These are phyloP conservation scores for Neofusicoccum sp. DNA, from an alignment of 2,329 filamentous ascomycete genomes.

Conservation along the genomic window DNA sequence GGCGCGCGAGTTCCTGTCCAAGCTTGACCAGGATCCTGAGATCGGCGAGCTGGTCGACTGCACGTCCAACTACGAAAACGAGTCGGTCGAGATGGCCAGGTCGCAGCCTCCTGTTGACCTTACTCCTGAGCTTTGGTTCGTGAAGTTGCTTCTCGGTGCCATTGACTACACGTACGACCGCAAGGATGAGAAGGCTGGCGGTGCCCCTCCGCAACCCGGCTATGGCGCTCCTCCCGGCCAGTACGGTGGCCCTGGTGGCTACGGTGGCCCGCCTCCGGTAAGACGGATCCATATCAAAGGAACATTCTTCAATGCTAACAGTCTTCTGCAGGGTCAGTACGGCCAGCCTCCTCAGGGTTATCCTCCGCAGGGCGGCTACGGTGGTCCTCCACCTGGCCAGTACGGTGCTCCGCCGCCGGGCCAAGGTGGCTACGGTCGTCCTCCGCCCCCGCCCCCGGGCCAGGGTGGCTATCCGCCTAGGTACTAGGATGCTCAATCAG, in stretches of 20 bases:
- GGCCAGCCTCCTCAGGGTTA: conserved; percentile 24
- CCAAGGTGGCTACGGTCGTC: conserved; percentile 30
- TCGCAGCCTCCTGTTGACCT: conserved; percentile 61
- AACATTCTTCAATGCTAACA: conserved; percentile 19
- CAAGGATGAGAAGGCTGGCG: conserved; percentile 60
- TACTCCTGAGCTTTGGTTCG: conserved; percentile 64
- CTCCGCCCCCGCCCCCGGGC: conserved; percentile 26
- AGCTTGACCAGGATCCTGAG: conserved; percentile 62
- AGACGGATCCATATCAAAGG: too few relatives aligned
- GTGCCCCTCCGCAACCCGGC: conserved; percentile 25
- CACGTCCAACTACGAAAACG: conserved; percentile 68
- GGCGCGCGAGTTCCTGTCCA: conserved; percentile 62
- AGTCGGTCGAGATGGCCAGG: conserved; percentile 64
- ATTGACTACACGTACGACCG: conserved; percentile 65
- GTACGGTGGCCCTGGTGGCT: conserved; percentile 28
- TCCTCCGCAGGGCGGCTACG: conserved; percentile 21
- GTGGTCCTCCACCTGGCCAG: conserved; percentile 25
- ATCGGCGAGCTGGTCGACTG: conserved; percentile 65
- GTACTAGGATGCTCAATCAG: background rate
- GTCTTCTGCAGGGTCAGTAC: conserved; percentile 22
- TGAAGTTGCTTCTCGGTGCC: conserved; percentile 66
- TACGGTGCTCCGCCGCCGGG: conserved; percentile 29
- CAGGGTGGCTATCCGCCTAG: conserved; percentile 14
- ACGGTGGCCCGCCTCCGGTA: conserved; percentile 21
- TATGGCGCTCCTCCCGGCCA: conserved; percentile 30